Base-by-base conservation (phyloP, 441 rosid species). In the Erodium moschatum region DNA sequence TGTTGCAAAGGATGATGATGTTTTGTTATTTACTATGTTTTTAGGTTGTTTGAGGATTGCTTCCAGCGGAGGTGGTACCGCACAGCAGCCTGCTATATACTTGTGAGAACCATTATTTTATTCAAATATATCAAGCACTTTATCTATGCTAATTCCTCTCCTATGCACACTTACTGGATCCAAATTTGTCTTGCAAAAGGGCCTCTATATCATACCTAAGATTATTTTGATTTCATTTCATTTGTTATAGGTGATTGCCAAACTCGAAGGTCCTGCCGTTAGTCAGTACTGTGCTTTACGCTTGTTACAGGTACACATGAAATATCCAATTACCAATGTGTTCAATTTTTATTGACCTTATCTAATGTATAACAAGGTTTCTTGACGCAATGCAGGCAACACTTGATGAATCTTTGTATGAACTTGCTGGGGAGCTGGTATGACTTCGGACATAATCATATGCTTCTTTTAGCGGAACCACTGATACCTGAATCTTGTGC, bases 351-450 rank as follows among this genome's bases (percentile, higher is more conserved):
- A 5, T n/a, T 68, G 65, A 69, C 68, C 18, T 67, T 77, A 68
- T 70, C 68, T 48, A 46, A 21, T 72, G n/a, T 70, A 40, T 74
- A 61, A 80, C 72, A 68, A 58, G 29, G 65, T 54, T 68, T 70
- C 24, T 60, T 69, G 67, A 76, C 72, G 56, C 64, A 77, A 29
- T 83, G 79, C 92, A 94, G 97, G 97, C 97, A 66, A 94, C 97
- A 65, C 97, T 94, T 61, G 97, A 94, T 33, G 99, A 94, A 75
- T 91, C 96, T 48, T 80, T 94, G 64, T 94, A 94, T 80, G 99
- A 94, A 81, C 99, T 94, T 76, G 97, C 97, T 71, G 99, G 99
- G 76, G 99, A 94, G 83, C 86, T 94, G 89, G 99, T 94, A 88
- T 70, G 29, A 33, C 60, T 68, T 18, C 35, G 44, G 66, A 35